Base-by-base conservation (phyloP, 2,329 filamentous ascomycete species). In the Colletotrichum coccodes region DNA sequence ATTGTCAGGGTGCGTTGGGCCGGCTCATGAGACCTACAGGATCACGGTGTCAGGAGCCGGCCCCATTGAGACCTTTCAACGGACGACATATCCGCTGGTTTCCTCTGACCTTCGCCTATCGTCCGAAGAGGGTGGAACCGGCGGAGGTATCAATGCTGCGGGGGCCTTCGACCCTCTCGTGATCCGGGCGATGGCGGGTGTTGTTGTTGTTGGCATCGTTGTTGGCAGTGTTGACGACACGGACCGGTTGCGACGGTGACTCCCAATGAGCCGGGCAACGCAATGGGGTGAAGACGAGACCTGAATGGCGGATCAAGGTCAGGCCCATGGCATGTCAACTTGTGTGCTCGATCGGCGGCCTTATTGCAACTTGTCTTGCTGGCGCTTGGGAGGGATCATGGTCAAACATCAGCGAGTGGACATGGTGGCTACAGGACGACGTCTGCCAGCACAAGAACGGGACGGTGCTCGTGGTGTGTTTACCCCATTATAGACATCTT, bases 71-170 rank as follows among this genome's bases (percentile, higher is more conserved):
- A 21, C 46, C n/a, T 52, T 34, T 52, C 36, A 60, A 58, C 44
- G 11, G 34, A 52, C 46, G 5, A 26, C 32, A 50, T 32, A 11
- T 57, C 23, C 6, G 53, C 28, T 36, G 36, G 62, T 53, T 60
- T 26, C 14, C 42, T 50, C 57, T 47, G 44, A 32, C 42, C 38
- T 52, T 68, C 59, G 58, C 60, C 49, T 56, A 66, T 67, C 64
- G 52, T 64, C 60, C 59, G 53, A 54, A 42, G 60, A 64, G 21
- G 30, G 60, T 67, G 58, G 64, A 63, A 63, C 40, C 42, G 23
- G 64, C 52, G 60, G 60, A 64, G 64, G 64, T 53, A 52, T 62
- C 36, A 32, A 58, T 28, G 64, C 44, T 32, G 52, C 52, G 60
- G 60, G 52, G 60, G 36, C 40, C 28, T 46, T 12, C 34, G 40